Evolutionary conservation across 352 stramenopile species (phyloP).

Genomic region (Phytophthora meadii): DNA sequence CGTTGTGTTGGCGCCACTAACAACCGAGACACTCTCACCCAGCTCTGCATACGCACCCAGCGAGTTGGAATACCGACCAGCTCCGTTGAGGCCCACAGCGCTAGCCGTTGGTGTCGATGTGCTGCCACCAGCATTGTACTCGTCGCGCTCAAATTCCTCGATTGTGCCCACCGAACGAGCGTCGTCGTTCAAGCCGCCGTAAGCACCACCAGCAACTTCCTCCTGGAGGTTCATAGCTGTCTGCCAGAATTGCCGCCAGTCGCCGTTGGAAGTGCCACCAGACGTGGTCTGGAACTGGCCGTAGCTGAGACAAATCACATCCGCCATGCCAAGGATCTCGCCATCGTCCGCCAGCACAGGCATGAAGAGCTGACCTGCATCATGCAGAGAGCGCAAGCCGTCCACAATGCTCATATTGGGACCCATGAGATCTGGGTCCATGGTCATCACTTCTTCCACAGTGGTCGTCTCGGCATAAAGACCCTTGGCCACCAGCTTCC

Average conservation of each 20-base stretch:
- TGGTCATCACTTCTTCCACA: conserved; percentile 88
- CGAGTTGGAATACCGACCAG: conserved; percentile 54
- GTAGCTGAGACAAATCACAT: conserved; percentile 89
- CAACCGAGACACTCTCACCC: conserved; percentile 87
- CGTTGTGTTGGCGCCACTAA: conserved; percentile 79
- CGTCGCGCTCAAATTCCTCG: conserved; percentile 89
- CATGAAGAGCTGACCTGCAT: conserved; percentile 87
- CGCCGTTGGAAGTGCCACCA: conserved; percentile 68
- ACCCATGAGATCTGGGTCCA: conserved; percentile 78
- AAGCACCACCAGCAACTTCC: conserved; percentile 73
- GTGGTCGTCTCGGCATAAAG: conserved; percentile 75
- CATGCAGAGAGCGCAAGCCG: conserved; percentile 85
- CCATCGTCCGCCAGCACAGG: conserved; percentile 79
- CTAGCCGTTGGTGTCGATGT: conserved; percentile 41
- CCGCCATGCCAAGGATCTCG: conserved; percentile 87
- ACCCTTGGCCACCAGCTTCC: conserved; percentile 87
- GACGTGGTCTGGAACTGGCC: conserved; percentile 87
- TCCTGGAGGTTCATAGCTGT: conserved; percentile 89
- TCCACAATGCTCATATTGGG: conserved; percentile 86
- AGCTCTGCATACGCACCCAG: conserved; percentile 82
- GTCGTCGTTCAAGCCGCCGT: conserved; percentile 71
- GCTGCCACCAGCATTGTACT: conserved; percentile 57
- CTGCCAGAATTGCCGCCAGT: conserved; percentile 91
- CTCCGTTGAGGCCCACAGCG: conserved; percentile 44
- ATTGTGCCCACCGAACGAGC: conserved; percentile 87